Evolutionary conservation across 371 early-diverging fungal genomes (phyloP), one percentile per base, ranked within the genome.

Genomic region (Rhizoclosmatium hyalinum): DNA sequence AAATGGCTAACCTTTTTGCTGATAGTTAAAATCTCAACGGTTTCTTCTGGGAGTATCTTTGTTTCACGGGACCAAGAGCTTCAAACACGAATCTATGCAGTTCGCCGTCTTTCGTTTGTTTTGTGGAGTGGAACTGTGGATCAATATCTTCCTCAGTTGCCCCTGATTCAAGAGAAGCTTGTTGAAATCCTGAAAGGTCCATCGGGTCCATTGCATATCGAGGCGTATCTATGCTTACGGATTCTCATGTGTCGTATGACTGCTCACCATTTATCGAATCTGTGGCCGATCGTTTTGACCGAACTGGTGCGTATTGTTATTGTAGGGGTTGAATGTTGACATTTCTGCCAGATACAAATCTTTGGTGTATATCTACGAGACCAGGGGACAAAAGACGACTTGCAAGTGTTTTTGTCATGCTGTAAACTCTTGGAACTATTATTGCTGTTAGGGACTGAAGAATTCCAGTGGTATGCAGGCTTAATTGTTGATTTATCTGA

Each of bases 281-380:
- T 97, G 74, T 95, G 94, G 95, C 96, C 97, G 1, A 91, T 94
- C 42, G 77, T 97, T 3, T 81, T 96, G 19, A 94, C 95, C 0
- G 97, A 97, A 75, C 81, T 95, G 79, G 92, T 94, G 81, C 85
- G 90, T 45, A 42, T 53, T 42, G 8, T 46, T 54, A 4, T 12
- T 43, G 17, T 3, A 64, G 32, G 32, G 14, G 17, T 5, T 8
- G 32, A 41, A 50, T 41, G 65, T 44, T 69, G 2, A 32, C 32
- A 32, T 32, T 32, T 32, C 32, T 32, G 32, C 19, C 66, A 79
- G 77, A 76, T 80, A 21, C 75, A 75, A 41, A 44, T 77, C 24
- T 78, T 81, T 68, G 75, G 78, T 2, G 41, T 72, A 45, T 78
- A 79, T 61, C 32, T 77, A 53, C 57, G 73, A 32, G 63, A 50